phyloP scores from a whole-genome alignment of 352 stramenopile species.

The Globisporangium paroecandrum region DNA sequence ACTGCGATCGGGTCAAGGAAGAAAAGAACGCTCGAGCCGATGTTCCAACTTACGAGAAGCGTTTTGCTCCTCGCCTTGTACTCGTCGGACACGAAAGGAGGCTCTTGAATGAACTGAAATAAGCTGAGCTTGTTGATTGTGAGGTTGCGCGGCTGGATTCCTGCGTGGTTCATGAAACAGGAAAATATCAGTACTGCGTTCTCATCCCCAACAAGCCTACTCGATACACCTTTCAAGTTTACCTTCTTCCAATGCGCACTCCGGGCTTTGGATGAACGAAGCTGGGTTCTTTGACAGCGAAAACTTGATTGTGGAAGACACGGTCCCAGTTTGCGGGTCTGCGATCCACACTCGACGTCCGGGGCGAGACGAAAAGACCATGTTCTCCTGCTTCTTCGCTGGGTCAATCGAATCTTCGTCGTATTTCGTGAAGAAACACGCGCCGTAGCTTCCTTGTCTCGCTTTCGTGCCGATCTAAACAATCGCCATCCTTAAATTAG shows the following conservation, averaged over 20 bases:
- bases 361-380: conserved; percentile 80
- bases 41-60: conserved; percentile 79
- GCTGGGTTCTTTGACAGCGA: conserved; percentile 64
- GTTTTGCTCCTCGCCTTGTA: conserved; percentile 35
- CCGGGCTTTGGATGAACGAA: conserved; percentile 52
- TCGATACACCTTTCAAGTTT: not conserved
- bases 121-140: conserved; percentile 77
- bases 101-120: conserved; percentile 71
- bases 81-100: conserved; percentile 42
- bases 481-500: not conserved
- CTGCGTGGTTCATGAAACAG: conserved; percentile 8
- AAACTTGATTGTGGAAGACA: conserved; percentile 85
- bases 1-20: conserved; percentile 79
- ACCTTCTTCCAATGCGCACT: conserved; percentile 58
- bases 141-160: conserved; percentile 65
- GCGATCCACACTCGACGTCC: conserved; percentile 80
- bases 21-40: conserved; percentile 77
- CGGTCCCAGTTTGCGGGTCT: conserved; percentile 66
- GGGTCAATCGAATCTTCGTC: conserved; percentile 59
- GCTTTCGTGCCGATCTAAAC: conserved; percentile 76
- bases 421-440: conserved; percentile 73
- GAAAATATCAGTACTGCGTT: not conserved
- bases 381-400: conserved; percentile 53
- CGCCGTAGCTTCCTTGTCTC: conserved; percentile 75
- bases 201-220: not conserved